Conservation (phyloP, 495 filamentous ascomycete genomes). For the Recurvomyces mirabilis region DNA sequence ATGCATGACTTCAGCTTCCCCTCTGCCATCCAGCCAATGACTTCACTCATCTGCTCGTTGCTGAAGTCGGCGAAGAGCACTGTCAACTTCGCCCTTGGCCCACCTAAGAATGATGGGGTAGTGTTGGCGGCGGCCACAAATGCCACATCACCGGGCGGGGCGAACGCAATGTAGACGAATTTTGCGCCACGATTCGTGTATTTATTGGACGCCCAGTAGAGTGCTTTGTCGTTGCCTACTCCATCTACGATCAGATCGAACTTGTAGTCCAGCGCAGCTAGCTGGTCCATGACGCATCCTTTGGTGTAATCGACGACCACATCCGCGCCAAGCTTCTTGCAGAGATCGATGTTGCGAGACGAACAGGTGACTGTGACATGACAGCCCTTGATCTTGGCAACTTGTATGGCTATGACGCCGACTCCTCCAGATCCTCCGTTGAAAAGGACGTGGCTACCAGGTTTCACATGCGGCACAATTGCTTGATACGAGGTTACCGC, state of each 20-base stretch:
- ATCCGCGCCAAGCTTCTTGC: constrained; percentile 21
- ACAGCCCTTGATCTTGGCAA: constrained; percentile 53
- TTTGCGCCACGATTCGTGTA: constrained; percentile 18
- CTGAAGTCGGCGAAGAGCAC: constrained; percentile 15
- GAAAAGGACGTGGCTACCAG: constrained; percentile 50
- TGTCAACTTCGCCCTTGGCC: constrained; percentile 17
- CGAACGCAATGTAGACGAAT: constrained; percentile 16
- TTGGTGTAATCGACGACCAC: constrained; percentile 23
- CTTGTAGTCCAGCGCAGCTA: constrained; percentile 5
- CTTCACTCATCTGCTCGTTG: constrained; percentile 11
- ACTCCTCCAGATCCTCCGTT: constrained; percentile 57
- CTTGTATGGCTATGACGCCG: constrained; percentile 52
- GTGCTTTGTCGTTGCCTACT: constrained; percentile 11
- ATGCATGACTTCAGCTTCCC: constrained; percentile 24
- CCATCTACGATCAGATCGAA: constrained; percentile 22
- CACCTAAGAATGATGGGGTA: constrained; percentile 21
- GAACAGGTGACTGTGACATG: constrained; percentile 52
- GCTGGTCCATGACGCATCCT: constrained; percentile 11
- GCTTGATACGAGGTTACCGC: constrained; percentile 50
- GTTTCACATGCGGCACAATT: constrained; percentile 42
- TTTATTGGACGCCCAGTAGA: constrained; percentile 19
- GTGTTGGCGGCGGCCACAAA: constrained; percentile 6
- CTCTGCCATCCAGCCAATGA: constrained; percentile 24
- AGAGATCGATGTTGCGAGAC: constrained; percentile 43
- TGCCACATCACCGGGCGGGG: too few relatives aligned